Conservation (phyloP, 1,139 yeast species). For the Candida sanyaensis region DNA sequence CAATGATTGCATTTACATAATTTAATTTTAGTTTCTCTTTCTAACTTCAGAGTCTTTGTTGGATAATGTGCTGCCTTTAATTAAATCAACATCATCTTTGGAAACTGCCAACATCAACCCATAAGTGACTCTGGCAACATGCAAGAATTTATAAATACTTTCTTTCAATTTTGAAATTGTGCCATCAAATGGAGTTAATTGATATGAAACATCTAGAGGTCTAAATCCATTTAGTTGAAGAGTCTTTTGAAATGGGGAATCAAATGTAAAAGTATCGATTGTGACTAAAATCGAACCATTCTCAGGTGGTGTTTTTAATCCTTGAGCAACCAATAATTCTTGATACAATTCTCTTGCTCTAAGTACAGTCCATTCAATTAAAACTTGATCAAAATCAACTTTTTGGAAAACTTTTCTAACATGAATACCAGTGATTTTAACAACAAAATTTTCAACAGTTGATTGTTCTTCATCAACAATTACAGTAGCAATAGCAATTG, state of each 20-base stretch:
- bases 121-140: conserved; percentile 50
- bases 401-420: conserved; percentile 65
- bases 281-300: conserved; percentile 37
- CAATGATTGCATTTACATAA: not conserved
- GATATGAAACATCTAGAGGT: conserved; percentile 20
- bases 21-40: conserved; percentile 9
- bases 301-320: conserved; percentile 21
- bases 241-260: conserved; percentile 34
- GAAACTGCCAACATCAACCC: conserved; percentile 36
- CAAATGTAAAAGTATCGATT: conserved; percentile 55
- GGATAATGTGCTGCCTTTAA: conserved; percentile 6
- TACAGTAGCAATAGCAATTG: conserved; percentile 61
- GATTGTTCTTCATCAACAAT: conserved; percentile 38
- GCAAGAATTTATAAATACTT: conserved; percentile 31
- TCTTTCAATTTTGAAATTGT: conserved; percentile 11
- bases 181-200: conserved; percentile 31
- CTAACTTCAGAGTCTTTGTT: conserved; percentile 8
- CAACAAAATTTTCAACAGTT: conserved; percentile 38
- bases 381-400: conserved; percentile 62
- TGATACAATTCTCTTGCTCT: conserved; percentile 47
- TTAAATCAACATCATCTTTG: conserved; percentile 14
- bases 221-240: conserved; percentile 31
- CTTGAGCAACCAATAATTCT: conserved; percentile 24
- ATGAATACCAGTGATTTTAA: conserved; percentile 58
- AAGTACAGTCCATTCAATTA: conserved; percentile 59